A percentile compares a stretch with the other conserved stretches of the same genome.
phyloP scores from a whole-genome alignment of 768 basidiomycete genomes.

The Leccinum pellstonianum region DNA sequence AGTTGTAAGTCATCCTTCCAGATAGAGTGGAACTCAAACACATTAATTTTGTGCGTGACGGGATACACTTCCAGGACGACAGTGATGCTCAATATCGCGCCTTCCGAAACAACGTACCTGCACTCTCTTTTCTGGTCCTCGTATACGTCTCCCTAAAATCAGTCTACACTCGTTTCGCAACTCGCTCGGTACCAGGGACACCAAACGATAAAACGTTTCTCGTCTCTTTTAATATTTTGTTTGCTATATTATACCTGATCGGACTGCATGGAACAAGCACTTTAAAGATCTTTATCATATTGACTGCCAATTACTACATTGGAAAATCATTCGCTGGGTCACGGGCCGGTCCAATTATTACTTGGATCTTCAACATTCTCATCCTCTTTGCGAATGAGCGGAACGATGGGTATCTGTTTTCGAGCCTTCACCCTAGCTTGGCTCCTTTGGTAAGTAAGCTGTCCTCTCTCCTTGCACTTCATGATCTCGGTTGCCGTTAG shows the following conservation, averaged over 20 bases:
- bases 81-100: constrained; percentile 89
- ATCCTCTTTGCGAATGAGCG: constrained; percentile 78
- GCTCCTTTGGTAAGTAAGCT: constrained; percentile 54
- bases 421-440: constrained; percentile 51
- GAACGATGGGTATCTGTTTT: constrained; percentile 72
- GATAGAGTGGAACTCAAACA: neutral
- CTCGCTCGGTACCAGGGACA: constrained; percentile 25
- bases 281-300: constrained; percentile 73
- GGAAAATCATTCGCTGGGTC: constrained; percentile 46
- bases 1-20: constrained; percentile 55
- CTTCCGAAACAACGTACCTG: constrained; percentile 77
- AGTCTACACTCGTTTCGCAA: constrained; percentile 39
- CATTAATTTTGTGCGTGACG: neutral
- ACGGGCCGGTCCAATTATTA: constrained; percentile 48
- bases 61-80: constrained; percentile 64
- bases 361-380: constrained; percentile 76
- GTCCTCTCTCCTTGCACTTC: neutral
- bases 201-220: constrained; percentile 35
- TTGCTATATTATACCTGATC: constrained; percentile 63
- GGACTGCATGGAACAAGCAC: constrained; percentile 79
- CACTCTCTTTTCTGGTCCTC: constrained; percentile 48
- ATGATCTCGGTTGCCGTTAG: constrained; percentile 36
- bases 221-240: constrained; percentile 57
- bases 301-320: constrained; percentile 67
- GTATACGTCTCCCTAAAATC: constrained; percentile 59